Evolutionary conservation across 192 early-diverging fungal genomes (phyloP), one percentile per base, ranked within the genome.

Genomic region (Coemansia sp.): DNA sequence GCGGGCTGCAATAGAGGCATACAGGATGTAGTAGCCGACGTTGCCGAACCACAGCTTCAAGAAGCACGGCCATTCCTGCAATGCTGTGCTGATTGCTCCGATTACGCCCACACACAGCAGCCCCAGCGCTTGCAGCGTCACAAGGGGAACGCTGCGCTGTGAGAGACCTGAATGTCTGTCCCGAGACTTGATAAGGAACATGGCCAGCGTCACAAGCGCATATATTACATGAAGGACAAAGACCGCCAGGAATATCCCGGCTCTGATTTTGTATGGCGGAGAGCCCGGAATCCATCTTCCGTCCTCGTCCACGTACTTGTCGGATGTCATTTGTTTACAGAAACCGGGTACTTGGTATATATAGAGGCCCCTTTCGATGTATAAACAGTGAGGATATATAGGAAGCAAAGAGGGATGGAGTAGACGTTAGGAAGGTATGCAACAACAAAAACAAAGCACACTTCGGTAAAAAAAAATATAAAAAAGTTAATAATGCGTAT

Each of bases 161-260:
- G 53, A n/a, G 54, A 78, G 52, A 58, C 75, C 75, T 20, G 70
- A 72, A 62, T 78, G 75, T 59, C 62, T 78, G 27, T 78, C 69
- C 20, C 75, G 69, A 27, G 75, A 44, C 42, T 78, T 78, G 27
- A 65, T 56, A 4, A 78, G 13, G 50, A 78, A 78, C 75, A 78
- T 64, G 10, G 31, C 23, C 11, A 64, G 59, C 36, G 75, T 78
- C n/a, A 57, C 33, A 11, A 78, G 27, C 0, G 57, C 75, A 36
- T 65, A 78, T 15, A 68, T 28, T 33, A 60, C 42, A 30, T 78
- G 72, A 19, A 72, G 2, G 4, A 37, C 45, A 22, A 62, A 78
- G 22, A 78, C 29, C 6, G 44, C 41, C 54, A 78, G 25, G 13
- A 68, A 23, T 2, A 72, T 34, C 5, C 75, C 75, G 0, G 45